A percentile compares a stretch with the other conserved stretches of the same genome.
Evolutionary conservation across 768 basidiomycete species (phyloP).

Genomic region (Paxillus rubicundulus): DNA sequence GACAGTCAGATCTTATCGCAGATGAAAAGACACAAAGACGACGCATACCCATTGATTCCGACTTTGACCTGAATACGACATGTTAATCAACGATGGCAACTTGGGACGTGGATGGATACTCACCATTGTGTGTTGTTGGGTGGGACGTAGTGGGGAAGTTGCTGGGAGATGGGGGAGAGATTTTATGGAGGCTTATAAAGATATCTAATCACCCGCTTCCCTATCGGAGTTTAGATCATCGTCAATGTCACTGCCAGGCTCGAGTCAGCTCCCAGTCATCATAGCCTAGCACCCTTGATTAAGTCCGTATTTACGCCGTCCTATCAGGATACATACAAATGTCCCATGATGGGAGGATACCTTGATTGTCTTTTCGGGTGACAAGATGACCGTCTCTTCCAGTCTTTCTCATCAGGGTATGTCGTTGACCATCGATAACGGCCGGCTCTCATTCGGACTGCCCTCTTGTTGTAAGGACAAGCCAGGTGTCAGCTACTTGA

Average conservation of each 20-base stretch:
- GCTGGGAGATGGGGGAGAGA: conserved; percentile 1
- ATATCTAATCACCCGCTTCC: conserved; percentile 20
- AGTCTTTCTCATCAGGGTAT: not conserved
- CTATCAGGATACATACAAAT: not conserved
- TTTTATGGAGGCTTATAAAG: conserved; percentile 24
- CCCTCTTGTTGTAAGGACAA: not conserved
- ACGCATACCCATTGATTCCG: conserved; percentile 90
- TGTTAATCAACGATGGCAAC: conserved; percentile 4
- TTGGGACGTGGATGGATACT: not conserved
- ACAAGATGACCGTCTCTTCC: not conserved
- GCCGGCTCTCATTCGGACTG: conserved; percentile 8
- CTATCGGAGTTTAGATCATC: not conserved
- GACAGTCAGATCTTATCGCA: conserved; percentile 14
- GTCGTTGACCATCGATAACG: conserved; percentile 2
- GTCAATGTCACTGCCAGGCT: not conserved
- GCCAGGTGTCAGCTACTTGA: too few relatives aligned
- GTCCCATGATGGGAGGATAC: conserved; percentile 2
- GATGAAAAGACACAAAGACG: not conserved
- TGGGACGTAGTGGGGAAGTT: conserved; percentile 6
- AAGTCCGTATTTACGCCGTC: not conserved
- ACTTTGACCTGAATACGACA: conserved; percentile 62
- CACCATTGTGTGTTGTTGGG: conserved; percentile 24
- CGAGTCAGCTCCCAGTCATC: not conserved
- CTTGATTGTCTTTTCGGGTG: conserved; percentile 2
- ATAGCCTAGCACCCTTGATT: not conserved